phyloP scores from a whole-genome alignment of 805 yeast species.

The Kazachstania martiniae region DNA sequence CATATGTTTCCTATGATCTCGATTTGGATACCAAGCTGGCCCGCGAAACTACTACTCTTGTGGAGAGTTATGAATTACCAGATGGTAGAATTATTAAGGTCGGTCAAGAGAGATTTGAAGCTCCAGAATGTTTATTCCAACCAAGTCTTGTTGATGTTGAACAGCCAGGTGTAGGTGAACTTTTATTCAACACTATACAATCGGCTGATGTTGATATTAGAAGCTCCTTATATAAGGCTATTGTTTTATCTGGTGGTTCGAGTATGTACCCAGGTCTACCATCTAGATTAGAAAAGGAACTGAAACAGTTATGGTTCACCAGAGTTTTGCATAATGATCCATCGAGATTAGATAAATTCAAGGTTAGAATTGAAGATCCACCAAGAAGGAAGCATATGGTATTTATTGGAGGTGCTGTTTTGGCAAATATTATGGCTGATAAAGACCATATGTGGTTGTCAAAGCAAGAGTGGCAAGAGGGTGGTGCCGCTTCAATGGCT shows the following conservation, averaged over 20 bases:
- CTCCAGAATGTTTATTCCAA: conserved; percentile 74
- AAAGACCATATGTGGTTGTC: conserved; percentile 97
- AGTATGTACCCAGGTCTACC: conserved; percentile 99
- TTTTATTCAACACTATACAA: conserved; percentile 84
- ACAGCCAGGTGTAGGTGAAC: conserved; percentile 94
- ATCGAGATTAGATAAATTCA: conserved; percentile 76
- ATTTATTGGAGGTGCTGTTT: conserved; percentile 95
- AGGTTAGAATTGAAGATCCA: conserved; percentile 95
- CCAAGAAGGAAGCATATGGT: conserved; percentile 99
- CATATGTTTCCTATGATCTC: conserved; percentile 91
- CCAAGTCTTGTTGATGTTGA: conserved; percentile 92
- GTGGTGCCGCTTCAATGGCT: conserved; percentile 72
- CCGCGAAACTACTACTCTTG: conserved; percentile 90
- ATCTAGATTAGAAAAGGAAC: conserved; percentile 86
- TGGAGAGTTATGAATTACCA: conserved; percentile 85
- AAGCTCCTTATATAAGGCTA: conserved; percentile 77
- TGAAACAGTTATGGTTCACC: conserved; percentile 92
- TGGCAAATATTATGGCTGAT: conserved; percentile 96
- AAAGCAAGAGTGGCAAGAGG: conserved; percentile 96
- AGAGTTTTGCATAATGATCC: conserved; percentile 83
- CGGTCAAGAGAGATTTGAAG: conserved; percentile 84
- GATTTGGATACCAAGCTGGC: conserved; percentile 81
- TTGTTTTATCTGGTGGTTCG: conserved; percentile 94
- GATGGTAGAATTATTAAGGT: conserved; percentile 92
- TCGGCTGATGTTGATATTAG: conserved; percentile 91